Evolutionary conservation across 208 protist species (phyloP).

Genomic region (Trichomonas vaginalis): DNA sequence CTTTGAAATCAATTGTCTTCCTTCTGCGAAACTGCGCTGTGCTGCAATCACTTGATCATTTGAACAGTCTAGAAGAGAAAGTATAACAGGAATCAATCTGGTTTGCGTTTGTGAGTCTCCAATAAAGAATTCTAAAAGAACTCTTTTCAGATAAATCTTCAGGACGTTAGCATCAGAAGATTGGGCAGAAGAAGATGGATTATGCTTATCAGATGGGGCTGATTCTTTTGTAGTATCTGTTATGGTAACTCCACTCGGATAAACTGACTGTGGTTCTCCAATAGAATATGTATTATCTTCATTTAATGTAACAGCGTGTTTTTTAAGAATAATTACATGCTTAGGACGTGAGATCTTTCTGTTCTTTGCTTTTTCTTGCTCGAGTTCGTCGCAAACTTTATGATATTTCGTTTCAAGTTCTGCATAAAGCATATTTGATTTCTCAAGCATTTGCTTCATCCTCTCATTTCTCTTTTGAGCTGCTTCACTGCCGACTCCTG

Average conservation of each 20-base stretch:
- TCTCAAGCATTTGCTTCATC: conserved; percentile 5
- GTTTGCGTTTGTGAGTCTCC: neutral
- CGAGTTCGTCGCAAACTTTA: neutral
- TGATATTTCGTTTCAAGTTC: conserved; percentile 4
- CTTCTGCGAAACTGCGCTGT: neutral
- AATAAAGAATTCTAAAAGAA: conserved; percentile 8
- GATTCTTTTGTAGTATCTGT: neutral
- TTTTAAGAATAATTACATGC: neutral
- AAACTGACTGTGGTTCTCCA: neutral
- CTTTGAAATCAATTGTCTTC: neutral
- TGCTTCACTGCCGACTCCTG: neutral
- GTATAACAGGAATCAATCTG: neutral
- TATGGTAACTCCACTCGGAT: neutral
- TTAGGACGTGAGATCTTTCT: neutral
- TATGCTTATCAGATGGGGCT: neutral
- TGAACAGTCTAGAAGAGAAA: neutral
- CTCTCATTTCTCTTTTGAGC: neutral
- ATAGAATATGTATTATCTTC: neutral
- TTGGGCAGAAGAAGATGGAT: neutral
- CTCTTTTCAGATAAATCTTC: neutral
- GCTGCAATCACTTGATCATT: neutral
- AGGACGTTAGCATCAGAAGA: neutral
- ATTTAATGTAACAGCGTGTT: neutral
- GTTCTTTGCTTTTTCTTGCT: neutral
- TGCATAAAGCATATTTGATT: neutral